Percentiles rank a stretch among this genome's conserved stretches.
These are phyloP conservation scores for Linanthus parryae DNA, from an alignment of 148 eudicot genomes.

Conservation along the genomic window DNA sequence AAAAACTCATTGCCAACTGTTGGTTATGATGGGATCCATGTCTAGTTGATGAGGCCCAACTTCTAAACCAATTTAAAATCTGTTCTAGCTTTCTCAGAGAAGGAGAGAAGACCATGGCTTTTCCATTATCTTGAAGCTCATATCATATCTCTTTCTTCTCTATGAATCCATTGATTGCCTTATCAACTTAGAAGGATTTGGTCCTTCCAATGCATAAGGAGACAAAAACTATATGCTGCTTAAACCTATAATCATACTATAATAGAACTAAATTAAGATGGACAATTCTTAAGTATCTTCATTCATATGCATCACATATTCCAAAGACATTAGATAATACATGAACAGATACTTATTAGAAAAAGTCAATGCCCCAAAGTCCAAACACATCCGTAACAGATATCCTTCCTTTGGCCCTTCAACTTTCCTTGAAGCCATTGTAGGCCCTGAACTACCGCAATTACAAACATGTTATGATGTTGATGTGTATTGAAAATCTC, in stretches of 20 bases:
- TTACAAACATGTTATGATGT: background rate
- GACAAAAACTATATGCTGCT: background rate
- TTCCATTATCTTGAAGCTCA: no score
- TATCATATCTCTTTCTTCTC: background rate
- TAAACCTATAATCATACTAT: background rate
- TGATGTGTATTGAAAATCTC: background rate
- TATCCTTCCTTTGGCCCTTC: slow-evolving; percentile 8
- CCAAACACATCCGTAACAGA: background rate
- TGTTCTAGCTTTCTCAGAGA: no score
- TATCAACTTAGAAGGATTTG: no score
- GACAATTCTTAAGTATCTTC: background rate
- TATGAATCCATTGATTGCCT: background rate
- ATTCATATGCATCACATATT: background rate
- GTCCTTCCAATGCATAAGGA: background rate
- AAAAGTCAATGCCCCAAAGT: background rate
- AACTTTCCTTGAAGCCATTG: slow-evolving; percentile 10
- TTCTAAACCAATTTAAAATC: no score
- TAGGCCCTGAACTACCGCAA: background rate
- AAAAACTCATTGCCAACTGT: no score
- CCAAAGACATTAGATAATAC: background rate
- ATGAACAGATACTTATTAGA: background rate
- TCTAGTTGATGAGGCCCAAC: no score
- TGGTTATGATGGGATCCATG: no score
- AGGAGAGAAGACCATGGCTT: slow-evolving; percentile 2
- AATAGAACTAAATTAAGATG: background rate